A percentile compares a stretch with the other conserved stretches of the same genome.
Conservation (phyloP, 2,329 filamentous ascomycete genomes). For the Pyricularia sp. region DNA sequence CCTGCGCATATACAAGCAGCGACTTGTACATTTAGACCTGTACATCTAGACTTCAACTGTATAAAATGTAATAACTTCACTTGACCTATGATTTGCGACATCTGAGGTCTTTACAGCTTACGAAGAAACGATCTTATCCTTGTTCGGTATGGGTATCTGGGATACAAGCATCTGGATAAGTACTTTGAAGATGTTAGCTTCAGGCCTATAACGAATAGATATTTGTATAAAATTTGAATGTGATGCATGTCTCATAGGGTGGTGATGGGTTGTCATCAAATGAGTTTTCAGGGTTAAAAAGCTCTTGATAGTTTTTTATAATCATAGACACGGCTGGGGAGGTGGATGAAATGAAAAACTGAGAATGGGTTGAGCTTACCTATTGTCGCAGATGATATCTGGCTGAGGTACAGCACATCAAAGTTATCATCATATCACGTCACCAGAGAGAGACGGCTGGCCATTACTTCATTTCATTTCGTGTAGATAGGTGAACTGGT, state of each 20-base stretch:
- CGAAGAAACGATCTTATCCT: background rate
- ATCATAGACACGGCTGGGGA: constrained; percentile 36
- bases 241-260: constrained; percentile 43
- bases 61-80: background rate
- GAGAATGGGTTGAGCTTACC: constrained; percentile 25
- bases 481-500: constrained; percentile 1
- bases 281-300: constrained; percentile 57
- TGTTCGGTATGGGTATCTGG: background rate
- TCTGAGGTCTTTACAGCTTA: background rate
- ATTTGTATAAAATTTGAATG: constrained; percentile 6
- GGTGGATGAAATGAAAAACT: constrained; percentile 10
- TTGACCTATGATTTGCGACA: background rate
- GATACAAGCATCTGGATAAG: background rate
- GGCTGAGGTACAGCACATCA: constrained; percentile 1
- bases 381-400: constrained; percentile 14
- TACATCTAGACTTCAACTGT: background rate
- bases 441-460: background rate
- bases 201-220: background rate
- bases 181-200: constrained; percentile 2
- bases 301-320: constrained; percentile 46
- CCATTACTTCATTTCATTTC: constrained; percentile 4
- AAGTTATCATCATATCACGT: constrained; percentile 5
- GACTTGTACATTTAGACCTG: background rate
- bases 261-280: constrained; percentile 50
- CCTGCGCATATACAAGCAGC: background rate